Percentiles rank a stretch among this genome's conserved stretches.
Conservation (phyloP, 192 early-diverging fungal genomes). For the Ambispora gerdemannii region DNA sequence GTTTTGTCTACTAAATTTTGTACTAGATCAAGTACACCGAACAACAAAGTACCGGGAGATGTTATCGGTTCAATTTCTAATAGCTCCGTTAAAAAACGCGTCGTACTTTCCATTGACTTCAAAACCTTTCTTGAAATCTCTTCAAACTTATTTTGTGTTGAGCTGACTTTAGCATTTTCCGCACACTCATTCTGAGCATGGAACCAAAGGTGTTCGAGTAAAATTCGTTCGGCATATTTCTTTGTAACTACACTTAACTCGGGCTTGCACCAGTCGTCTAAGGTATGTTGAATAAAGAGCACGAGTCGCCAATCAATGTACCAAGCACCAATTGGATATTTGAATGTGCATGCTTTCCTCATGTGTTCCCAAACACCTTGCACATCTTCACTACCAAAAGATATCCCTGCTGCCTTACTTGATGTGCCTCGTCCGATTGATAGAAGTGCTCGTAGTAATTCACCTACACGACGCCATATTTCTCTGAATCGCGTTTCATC, state of each 20-base stretch:
- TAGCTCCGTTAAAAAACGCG: background rate
- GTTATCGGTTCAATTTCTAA: background rate
- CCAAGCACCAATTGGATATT: no score
- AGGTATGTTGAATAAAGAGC: background rate
- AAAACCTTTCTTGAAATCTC: background rate
- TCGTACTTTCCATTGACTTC: background rate
- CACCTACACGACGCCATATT: background rate
- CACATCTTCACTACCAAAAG: no score
- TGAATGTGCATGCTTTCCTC: no score
- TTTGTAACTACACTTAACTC: background rate
- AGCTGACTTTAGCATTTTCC: no score
- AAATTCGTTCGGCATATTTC: background rate
- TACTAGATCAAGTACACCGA: background rate
- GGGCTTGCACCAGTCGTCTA: background rate
- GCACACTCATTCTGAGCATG: no score
- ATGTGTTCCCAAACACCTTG: no score
- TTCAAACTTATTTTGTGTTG: background rate
- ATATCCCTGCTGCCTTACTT: background rate
- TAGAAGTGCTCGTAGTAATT: background rate
- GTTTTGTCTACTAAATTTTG: background rate
- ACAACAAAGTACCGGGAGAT: background rate
- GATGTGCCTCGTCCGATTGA: background rate
- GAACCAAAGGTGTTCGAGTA: no score
- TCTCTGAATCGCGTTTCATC: background rate
- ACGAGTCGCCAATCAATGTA: background rate